These are phyloP conservation scores for Pyricularia sp. DNA, from an alignment of 2,329 filamentous ascomycete genomes.

Conservation along the genomic window DNA sequence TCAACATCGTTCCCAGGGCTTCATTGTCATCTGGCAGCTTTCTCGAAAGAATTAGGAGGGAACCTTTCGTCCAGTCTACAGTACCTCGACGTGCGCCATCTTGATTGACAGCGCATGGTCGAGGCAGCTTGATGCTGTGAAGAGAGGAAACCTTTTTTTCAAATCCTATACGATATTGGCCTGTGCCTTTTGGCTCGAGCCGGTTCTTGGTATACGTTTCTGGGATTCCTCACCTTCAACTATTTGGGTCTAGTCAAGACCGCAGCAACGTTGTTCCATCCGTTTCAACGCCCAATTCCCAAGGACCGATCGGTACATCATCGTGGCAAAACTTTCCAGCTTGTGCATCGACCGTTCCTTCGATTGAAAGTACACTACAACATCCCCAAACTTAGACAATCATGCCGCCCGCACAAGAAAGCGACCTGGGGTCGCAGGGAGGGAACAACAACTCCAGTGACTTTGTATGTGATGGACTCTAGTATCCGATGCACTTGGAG, in stretches of 20 bases:
- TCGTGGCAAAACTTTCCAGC: background rate
- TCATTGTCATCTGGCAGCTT: background rate
- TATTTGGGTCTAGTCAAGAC: no score
- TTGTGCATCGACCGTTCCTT: background rate
- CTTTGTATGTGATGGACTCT: constrained; percentile 57
- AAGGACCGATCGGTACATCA: background rate
- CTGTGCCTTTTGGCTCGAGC: background rate
- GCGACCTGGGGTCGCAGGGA: constrained; percentile 26
- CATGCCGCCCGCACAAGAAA: constrained; percentile 20
- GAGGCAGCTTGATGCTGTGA: background rate
- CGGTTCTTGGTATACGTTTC: background rate
- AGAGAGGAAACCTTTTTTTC: background rate
- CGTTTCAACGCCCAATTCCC: background rate
- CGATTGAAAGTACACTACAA: background rate
- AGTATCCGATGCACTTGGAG: background rate
- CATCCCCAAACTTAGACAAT: background rate
- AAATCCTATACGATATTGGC: background rate
- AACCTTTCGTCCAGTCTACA: background rate
- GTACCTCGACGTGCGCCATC: background rate
- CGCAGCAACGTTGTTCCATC: no score
- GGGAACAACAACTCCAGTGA: constrained; percentile 80
- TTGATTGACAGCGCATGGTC: background rate
- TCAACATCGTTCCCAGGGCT: background rate
- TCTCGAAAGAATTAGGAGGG: background rate
- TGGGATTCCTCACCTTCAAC: background rate